Base-by-base conservation (phyloP, 2,329 filamentous ascomycete species). In the Intubia oerlemansii region DNA sequence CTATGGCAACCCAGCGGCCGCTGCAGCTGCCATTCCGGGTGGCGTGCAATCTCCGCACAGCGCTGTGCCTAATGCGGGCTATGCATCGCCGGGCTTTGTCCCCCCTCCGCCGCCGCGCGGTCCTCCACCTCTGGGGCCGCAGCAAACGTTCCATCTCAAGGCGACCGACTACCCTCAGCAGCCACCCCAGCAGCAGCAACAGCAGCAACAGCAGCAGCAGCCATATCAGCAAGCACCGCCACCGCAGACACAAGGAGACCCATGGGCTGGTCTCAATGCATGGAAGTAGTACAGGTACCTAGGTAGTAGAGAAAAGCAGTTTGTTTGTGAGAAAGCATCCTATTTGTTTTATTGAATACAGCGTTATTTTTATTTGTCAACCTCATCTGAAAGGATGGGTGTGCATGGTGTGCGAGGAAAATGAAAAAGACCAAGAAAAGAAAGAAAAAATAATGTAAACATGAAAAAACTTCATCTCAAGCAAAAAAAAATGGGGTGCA, bases 51-150 rank as follows among this genome's bases (percentile, higher is more conserved):
- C n/a, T n/a, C n/a, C n/a, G n/a, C n/a, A n/a, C n/a, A n/a, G n/a
- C n/a, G n/a, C n/a, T n/a, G n/a, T n/a, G n/a, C n/a, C n/a, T n/a
- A n/a, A n/a, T n/a, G 24, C 28, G 10, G 47, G 48, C 15, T 62
- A 59, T 30, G 54, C 64, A 17, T 62, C 65, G 10, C 52, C 54
- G 0, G 65, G 66, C 4, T 70, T 69, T 36, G 61, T 73, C 21
- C 67, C 65, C 5, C 68, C 68, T 4, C 66, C 68, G 6, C 68
- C 67, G 2, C 66, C 67, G 2, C 68, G 67, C 1, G 66, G 65
- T 0, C 66, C 66, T 4, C 66, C 66, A 7, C 66, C 66, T 2
- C 42, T 71, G 38, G 65, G 65, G 4, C 63, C 64, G 18, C 66
- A 71, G 42, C 66, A 71, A 44, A 71, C 64, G 8, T 59, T 66